These are phyloP conservation scores for Lasiodiplodia citricola DNA, from an alignment of 2,329 filamentous ascomycete species.

Conservation along the genomic window DNA sequence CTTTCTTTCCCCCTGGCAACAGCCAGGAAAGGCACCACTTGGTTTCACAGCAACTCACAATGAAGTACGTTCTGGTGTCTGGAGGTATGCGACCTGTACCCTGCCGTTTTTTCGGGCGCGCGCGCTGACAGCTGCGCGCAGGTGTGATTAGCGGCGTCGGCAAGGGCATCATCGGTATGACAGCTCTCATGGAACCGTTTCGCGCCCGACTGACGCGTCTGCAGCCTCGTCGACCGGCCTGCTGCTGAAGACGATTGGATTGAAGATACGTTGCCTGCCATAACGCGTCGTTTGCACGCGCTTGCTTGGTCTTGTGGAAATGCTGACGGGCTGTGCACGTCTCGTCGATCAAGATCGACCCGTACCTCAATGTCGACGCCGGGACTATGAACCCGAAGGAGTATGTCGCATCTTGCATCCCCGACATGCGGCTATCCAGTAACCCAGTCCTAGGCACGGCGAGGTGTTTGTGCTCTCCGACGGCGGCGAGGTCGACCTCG, in stretches of 20 bases:
- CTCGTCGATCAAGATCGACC: conserved; percentile 72
- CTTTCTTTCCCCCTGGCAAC: conserved; percentile 50
- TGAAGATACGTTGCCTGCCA: conserved; percentile 67
- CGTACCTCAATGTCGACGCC: conserved; percentile 79
- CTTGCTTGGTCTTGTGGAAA: conserved; percentile 1
- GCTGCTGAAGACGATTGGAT: conserved; percentile 78
- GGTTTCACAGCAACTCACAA: conserved; percentile 51
- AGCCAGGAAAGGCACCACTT: conserved; percentile 46
- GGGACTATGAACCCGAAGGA: conserved; percentile 72
- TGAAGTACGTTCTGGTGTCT: conserved; percentile 83
- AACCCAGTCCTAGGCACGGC: conserved; percentile 63
- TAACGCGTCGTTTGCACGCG: conserved; percentile 26
- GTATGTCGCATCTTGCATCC: conserved; percentile 43
- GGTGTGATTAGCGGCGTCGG: conserved; percentile 65
- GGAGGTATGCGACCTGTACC: conserved; percentile 63
- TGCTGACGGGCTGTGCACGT: conserved; percentile 51
- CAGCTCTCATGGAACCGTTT: conserved; percentile 26
- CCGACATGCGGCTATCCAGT: conserved; percentile 1
- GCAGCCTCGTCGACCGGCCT: conserved; percentile 73
- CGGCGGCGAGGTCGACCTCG: conserved; percentile 77
- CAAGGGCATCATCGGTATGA: conserved; percentile 70
- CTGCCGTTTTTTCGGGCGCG: conserved; percentile 24
- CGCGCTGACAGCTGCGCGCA: conserved; percentile 31
- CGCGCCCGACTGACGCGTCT: conserved; percentile 39
- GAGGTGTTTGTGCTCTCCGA: conserved; percentile 89